Evolutionary conservation across 768 basidiomycete species (phyloP), one percentile per base, ranked within the genome.

Genomic region (Rhodocollybia butyracea): DNA sequence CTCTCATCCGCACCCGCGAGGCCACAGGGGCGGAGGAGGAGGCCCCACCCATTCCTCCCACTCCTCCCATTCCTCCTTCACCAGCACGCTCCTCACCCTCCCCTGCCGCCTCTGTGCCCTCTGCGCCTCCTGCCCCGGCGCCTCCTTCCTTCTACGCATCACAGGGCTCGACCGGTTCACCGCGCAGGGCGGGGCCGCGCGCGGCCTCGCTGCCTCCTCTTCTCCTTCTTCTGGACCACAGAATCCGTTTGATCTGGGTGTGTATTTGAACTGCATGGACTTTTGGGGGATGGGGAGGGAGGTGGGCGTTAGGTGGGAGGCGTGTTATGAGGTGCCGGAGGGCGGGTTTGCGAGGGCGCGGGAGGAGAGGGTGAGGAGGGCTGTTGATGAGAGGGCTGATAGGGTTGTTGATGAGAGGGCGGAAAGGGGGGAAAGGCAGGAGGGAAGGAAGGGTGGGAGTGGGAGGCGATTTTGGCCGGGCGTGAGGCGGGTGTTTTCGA

Each of bases 101-200:
- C 56, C 60, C 62, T 48, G 68, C 66, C 1, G 68, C 67, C 29
- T 53, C 3, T 53, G 51, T 34, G 40, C 51, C 21, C 24, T 53
- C 13, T 53, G 51, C 27, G 30, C n/a, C 19, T 19, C 68, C 62
- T 48, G 73, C 55, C 61, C 74, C 68, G 73, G 78, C 41, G 72
- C 82, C 63, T 78, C 80, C 5, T 94, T 95, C 80, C 68, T 98
- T 41, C 85, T 98, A 80, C 88, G 90, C 69, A 76, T 98, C 3
- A 83, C 97, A 30, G 97, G 97, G 0, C 80, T 99, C 46, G 97
- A 99, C 72, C 76, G 94, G 48, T 98, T 98, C 72, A 97, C 95
- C 36, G 87, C 51, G 12, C 51, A 88, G 52, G 94, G 94, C 22
- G 87, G 86, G 60, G 94, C 94, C 0, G 88, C 89, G 7, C 85